These are phyloP conservation scores for Mycena galericulata DNA, from an alignment of 768 basidiomycete genomes.

Conservation along the genomic window DNA sequence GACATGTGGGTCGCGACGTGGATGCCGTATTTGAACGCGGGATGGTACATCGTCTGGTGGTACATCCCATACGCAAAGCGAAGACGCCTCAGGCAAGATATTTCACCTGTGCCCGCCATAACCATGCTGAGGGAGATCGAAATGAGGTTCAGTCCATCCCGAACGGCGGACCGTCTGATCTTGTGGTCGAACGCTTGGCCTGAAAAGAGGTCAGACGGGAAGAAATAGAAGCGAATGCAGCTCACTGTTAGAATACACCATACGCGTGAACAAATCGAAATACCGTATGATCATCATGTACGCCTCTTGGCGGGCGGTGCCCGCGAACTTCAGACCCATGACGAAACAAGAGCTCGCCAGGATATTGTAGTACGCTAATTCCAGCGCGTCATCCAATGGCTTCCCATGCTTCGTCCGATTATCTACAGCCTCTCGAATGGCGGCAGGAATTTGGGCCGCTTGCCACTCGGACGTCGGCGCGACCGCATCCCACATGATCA, in stretches of 20 bases:
- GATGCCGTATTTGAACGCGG: slow-evolving; percentile 84
- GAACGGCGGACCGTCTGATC: slow-evolving; percentile 87
- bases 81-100: slow-evolving; percentile 87
- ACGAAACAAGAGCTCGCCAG: slow-evolving; percentile 93
- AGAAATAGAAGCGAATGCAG: slow-evolving; percentile 14
- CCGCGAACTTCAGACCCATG: slow-evolving; percentile 92
- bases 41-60: slow-evolving; percentile 69
- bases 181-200: slow-evolving; percentile 87
- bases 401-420: slow-evolving; percentile 59
- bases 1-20: slow-evolving; percentile 93
- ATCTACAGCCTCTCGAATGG: slow-evolving; percentile 73
- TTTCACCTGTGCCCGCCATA: slow-evolving; percentile 97
- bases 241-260: slow-evolving; percentile 78
- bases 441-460: slow-evolving; percentile 71
- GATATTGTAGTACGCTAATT: slow-evolving; percentile 93
- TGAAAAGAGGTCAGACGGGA: slow-evolving; percentile 43
- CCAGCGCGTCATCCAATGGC: slow-evolving; percentile 74
- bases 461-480: slow-evolving; percentile 82
- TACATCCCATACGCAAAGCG: slow-evolving; percentile 93
- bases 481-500: slow-evolving; percentile 92
- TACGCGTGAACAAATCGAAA: slow-evolving; percentile 82
- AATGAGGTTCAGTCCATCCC: slow-evolving; percentile 90
- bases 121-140: slow-evolving; percentile 90
- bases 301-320: slow-evolving; percentile 92
- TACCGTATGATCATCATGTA: slow-evolving; percentile 85